Evolutionary conservation across 768 basidiomycete species (phyloP).

Genomic region (Leucocoprinus sp.): DNA sequence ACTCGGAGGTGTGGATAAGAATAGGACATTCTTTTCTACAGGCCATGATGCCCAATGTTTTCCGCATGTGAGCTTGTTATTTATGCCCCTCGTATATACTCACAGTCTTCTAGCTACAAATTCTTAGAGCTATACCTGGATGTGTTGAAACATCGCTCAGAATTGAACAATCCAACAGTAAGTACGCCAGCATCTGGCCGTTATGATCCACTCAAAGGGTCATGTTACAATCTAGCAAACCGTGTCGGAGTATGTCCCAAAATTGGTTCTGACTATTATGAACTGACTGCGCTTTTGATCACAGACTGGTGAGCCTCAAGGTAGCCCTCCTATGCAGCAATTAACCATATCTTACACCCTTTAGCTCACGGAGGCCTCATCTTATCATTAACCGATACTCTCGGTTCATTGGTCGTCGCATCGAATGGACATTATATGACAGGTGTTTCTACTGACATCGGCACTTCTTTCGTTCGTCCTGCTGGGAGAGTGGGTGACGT

Average conservation of each 20-base stretch:
- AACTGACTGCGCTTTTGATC: conserved; percentile 7
- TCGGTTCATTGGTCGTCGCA: conserved; percentile 80
- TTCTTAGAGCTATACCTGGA: conserved; percentile 66
- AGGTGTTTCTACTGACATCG: conserved; percentile 75
- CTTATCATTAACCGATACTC: conserved; percentile 73
- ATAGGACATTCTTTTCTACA: conserved; percentile 20
- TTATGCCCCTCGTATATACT: conserved; percentile 1
- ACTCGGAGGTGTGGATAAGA: not conserved
- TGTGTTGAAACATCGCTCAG: conserved; percentile 58
- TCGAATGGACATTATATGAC: conserved; percentile 82
- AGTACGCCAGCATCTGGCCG: conserved; percentile 15
- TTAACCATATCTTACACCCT: not conserved
- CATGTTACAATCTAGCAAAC: conserved; percentile 47
- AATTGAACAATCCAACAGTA: conserved; percentile 70
- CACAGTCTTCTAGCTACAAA: conserved; percentile 39
- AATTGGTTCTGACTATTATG: not conserved
- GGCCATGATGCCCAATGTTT: conserved; percentile 79
- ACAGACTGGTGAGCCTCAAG: conserved; percentile 29
- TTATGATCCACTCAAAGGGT: not conserved
- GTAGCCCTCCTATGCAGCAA: not conserved
- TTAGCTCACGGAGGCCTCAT: conserved; percentile 74
- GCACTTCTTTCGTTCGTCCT: conserved; percentile 65
- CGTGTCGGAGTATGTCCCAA: conserved; percentile 61
- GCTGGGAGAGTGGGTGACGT: conserved; percentile 65
- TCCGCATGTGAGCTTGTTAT: conserved; percentile 51